Evolutionary conservation across 2,329 filamentous ascomycete species (phyloP), one percentile per base, ranked within the genome.

Genomic region (Fusarium subtropicale): DNA sequence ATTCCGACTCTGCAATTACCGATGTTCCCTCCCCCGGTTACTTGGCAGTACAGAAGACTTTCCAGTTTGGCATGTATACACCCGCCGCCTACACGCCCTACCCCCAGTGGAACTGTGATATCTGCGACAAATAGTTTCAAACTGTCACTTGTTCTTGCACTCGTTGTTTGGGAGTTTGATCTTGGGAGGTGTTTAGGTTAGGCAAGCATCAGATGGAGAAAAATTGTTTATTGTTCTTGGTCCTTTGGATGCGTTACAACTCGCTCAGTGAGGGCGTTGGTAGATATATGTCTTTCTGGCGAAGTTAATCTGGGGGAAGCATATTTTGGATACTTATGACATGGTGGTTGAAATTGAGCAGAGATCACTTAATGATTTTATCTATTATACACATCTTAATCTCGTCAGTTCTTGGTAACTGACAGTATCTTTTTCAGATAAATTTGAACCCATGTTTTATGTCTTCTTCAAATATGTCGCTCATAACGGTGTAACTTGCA

Each of bases 51-150:
- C 86, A 79, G 64, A 75, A 79, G 45, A 78, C 77, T 34, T 86
- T 88, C 74, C 80, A 74, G 2, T 90, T 91, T 68, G 88, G 87
- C 56, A 78, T 91, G 76, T 91, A 91, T 77, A 78, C 81, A 2
- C 75, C 79, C 28, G 79, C 84, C 72, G 76, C 81, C 3, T 90
- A 90, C 76, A 80, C 79, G n/a, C 79, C 84, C 15, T 80, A 86
- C 22, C 73, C 73, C 28, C 82, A 86, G 9, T 91, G 84, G 82
- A 79, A 81, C 54, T 90, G 88, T 72, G 81, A 83, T 2, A 87
- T 85, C 22, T 91, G 88, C 79, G 88, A 83, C 84, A 22, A 81
- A 83, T 16, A 78, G 80, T 46, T 77, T 76, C 64, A 81, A 82
- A 42, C 84, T 8, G 82, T 88, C 58, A 84, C 84, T 36, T 45